Evolutionary conservation across 2,329 filamentous ascomycete genomes (phyloP).

Genomic region (Aspergillus ochraceoroseus): DNA sequence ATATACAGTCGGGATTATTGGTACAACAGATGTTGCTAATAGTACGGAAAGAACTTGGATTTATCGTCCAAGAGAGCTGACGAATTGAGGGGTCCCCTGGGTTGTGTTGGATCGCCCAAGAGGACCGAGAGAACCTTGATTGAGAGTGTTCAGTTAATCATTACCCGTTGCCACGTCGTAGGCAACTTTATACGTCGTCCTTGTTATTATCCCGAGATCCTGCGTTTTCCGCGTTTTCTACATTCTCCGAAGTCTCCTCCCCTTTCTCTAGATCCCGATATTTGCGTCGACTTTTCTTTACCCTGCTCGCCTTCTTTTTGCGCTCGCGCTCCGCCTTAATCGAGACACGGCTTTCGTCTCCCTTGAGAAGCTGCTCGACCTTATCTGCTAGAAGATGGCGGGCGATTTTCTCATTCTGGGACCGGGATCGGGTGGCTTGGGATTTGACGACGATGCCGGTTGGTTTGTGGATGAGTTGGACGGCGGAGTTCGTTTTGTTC

Average conservation of each 20-base stretch:
- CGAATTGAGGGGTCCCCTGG: too few species aligned
- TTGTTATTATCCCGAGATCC: conserved; percentile 15
- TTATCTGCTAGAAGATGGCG: conserved; percentile 69
- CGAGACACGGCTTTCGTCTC: conserved; percentile 66
- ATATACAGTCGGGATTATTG: too few species aligned
- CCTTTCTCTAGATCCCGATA: conserved; percentile 38
- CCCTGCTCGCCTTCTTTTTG: conserved; percentile 43
- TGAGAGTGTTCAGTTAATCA: too few species aligned
- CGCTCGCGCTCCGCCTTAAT: conserved; percentile 87
- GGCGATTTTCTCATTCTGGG: conserved; percentile 82
- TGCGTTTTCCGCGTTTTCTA: conserved; percentile 15
- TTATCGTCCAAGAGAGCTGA: too few species aligned
- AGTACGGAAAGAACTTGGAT: too few species aligned
- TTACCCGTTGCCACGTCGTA: too few species aligned
- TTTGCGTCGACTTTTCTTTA: conserved; percentile 45
- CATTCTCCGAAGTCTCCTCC: conserved; percentile 14
- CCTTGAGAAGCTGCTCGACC: conserved; percentile 70
- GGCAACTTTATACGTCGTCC: too few species aligned
- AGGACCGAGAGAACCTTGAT: too few species aligned
- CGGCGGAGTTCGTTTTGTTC: conserved; percentile 96
- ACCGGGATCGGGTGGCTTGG: conserved; percentile 80
- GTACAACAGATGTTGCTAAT: too few species aligned
- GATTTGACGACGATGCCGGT: conserved; percentile 92
- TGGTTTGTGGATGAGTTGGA: conserved; percentile 84
- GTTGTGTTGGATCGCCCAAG: too few species aligned